phyloP scores from a whole-genome alignment of 495 filamentous ascomycete species.

The Achaetomiella virescens region DNA sequence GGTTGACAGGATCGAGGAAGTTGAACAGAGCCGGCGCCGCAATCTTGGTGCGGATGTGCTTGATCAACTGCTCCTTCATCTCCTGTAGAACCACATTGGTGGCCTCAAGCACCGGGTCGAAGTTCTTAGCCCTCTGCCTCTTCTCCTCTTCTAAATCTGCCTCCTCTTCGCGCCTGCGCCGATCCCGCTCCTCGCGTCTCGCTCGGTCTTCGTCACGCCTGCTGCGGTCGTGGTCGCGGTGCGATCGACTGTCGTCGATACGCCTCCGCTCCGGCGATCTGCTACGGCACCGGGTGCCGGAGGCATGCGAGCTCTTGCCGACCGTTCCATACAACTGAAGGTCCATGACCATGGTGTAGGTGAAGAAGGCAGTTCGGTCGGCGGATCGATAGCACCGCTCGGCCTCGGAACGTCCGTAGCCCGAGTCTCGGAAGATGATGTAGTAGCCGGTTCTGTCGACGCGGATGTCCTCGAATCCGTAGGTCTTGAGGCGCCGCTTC shows the following conservation, averaged over 20 bases:
- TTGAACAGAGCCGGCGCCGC: constrained; percentile 75
- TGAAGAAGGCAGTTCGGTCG: constrained; percentile 76
- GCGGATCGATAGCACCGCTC: constrained; percentile 66
- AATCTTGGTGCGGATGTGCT: constrained; percentile 78
- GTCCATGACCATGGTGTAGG: constrained; percentile 89
- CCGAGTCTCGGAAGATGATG: constrained; percentile 74
- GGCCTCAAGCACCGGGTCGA: constrained; percentile 82
- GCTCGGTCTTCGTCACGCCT: constrained; percentile 54
- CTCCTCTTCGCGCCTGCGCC: constrained; percentile 55
- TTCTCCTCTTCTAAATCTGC: constrained; percentile 81
- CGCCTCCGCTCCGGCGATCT: constrained; percentile 28
- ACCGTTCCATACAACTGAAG: constrained; percentile 61
- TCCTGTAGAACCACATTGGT: constrained; percentile 71
- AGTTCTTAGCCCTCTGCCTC: constrained; percentile 67
- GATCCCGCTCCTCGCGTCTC: constrained; percentile 39
- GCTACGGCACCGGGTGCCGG: constrained; percentile 25
- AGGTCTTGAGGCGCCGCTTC: constrained; percentile 76
- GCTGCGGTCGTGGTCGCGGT: constrained; percentile 38
- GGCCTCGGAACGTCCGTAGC: constrained; percentile 69
- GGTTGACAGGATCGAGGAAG: constrained; percentile 75
- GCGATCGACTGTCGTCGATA: constrained; percentile 43
- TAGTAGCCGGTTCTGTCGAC: constrained; percentile 85
- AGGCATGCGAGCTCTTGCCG: constrained; percentile 52
- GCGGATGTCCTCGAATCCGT: constrained; percentile 67
- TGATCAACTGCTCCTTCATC: constrained; percentile 74